Evolutionary conservation across 768 basidiomycete species (phyloP).

Genomic region (Mycena alexandri): DNA sequence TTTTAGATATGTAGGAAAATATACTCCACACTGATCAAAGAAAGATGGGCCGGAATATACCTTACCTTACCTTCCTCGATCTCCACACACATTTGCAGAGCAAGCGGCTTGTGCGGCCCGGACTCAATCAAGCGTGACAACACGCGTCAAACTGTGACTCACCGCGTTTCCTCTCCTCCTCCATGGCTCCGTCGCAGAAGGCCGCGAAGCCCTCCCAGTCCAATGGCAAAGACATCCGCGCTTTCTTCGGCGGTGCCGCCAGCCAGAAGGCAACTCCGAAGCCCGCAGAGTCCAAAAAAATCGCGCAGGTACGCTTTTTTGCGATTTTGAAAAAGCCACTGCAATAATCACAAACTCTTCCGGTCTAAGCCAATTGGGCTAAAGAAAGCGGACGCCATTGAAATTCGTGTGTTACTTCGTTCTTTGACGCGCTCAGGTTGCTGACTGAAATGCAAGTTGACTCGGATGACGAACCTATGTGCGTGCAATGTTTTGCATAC

Average conservation of each 20-base stretch:
- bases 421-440: background rate
- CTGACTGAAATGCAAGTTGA: constrained; percentile 27
- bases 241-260: constrained; percentile 51
- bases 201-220: constrained; percentile 38
- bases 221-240: constrained; percentile 53
- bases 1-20: constrained; percentile 54
- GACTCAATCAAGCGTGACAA: constrained; percentile 15
- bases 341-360: background rate
- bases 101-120: constrained; percentile 71
- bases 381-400: constrained; percentile 43
- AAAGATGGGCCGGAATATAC: no score
- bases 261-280: constrained; percentile 23
- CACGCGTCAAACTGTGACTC: constrained; percentile 32
- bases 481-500: background rate
- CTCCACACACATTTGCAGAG: no score
- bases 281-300: background rate
- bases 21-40: no score
- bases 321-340: constrained; percentile 4
- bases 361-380: constrained; percentile 7
- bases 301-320: constrained; percentile 15
- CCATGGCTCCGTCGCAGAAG: constrained; percentile 31
- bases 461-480: constrained; percentile 39
- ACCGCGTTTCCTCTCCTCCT: constrained; percentile 1
- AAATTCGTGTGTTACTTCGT: constrained; percentile 44
- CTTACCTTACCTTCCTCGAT: no score